These are phyloP conservation scores for Aspergillus sp. DNA, from an alignment of 2,329 filamentous ascomycete genomes.

Conservation along the genomic window DNA sequence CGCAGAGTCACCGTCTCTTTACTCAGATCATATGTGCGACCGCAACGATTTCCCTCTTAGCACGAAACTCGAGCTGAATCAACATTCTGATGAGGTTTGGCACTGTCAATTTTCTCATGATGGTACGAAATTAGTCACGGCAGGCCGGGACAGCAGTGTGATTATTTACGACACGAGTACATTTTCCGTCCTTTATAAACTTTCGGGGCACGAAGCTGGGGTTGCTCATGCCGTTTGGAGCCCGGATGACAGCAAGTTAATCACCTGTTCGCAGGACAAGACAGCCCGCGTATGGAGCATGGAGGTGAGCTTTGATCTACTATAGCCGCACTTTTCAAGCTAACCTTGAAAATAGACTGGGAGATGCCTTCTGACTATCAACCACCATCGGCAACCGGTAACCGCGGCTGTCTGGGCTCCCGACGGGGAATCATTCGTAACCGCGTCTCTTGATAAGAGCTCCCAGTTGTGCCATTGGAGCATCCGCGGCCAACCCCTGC, in stretches of 20 bases:
- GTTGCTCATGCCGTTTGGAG: conserved; percentile 88
- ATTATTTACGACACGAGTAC: conserved; percentile 77
- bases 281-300: conserved; percentile 74
- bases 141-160: conserved; percentile 72
- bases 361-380: conserved; percentile 61
- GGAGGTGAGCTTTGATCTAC: conserved; percentile 51
- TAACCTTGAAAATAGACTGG: conserved; percentile 55
- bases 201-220: conserved; percentile 67
- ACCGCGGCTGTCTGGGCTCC: conserved; percentile 87
- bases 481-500: conserved; percentile 59
- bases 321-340: not conserved
- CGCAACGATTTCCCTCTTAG: conserved; percentile 75
- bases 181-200: conserved; percentile 63
- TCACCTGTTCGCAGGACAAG: conserved; percentile 77
- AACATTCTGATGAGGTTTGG: conserved; percentile 85
- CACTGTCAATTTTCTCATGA: conserved; percentile 87
- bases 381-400: conserved; percentile 77
- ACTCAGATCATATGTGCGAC: conserved; percentile 84
- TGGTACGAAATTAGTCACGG: conserved; percentile 77
- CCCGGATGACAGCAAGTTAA: conserved; percentile 80
- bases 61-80: conserved; percentile 66
- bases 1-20: conserved; percentile 74
- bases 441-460: conserved; percentile 70
- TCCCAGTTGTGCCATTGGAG: conserved; percentile 71
- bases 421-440: conserved; percentile 74